Percentiles rank a stretch among this genome's conserved stretches.
Conservation (phyloP, 441 rosid species). For the Cnidoscolus chayamansa region DNA sequence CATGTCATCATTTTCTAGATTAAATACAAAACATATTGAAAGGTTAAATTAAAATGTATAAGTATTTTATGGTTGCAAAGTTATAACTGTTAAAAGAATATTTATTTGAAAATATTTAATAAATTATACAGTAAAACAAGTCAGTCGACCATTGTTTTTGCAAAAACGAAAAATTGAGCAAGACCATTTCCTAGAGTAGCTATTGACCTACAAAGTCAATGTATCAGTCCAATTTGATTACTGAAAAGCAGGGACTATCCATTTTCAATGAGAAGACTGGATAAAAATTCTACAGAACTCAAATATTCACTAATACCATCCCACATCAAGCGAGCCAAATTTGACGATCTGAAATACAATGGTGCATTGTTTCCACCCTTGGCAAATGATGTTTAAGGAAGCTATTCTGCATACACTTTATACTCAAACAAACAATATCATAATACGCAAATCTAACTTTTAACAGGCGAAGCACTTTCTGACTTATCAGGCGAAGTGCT, state of each 20-base stretch:
- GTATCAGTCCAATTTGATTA: conserved; percentile 10
- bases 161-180: too few species aligned
- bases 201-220: background rate
- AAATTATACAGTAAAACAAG: too few species aligned
- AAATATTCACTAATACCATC: background rate
- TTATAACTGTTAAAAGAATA: too few species aligned
- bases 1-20: too few species aligned
- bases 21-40: too few species aligned
- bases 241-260: background rate
- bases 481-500: too few species aligned
- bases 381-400: background rate
- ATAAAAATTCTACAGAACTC: background rate
- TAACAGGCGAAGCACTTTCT: background rate
- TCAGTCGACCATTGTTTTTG: too few species aligned
- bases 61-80: too few species aligned
- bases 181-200: background rate
- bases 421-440: background rate
- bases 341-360: background rate
- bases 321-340: background rate
- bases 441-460: background rate
- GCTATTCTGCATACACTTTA: background rate
- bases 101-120: too few species aligned
- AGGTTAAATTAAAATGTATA: too few species aligned
- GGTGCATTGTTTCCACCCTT: too few species aligned
- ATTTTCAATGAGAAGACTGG: background rate